These are phyloP conservation scores for Colletotrichum orbiculare DNA, from an alignment of 2,329 filamentous ascomycete genomes.

Conservation along the genomic window DNA sequence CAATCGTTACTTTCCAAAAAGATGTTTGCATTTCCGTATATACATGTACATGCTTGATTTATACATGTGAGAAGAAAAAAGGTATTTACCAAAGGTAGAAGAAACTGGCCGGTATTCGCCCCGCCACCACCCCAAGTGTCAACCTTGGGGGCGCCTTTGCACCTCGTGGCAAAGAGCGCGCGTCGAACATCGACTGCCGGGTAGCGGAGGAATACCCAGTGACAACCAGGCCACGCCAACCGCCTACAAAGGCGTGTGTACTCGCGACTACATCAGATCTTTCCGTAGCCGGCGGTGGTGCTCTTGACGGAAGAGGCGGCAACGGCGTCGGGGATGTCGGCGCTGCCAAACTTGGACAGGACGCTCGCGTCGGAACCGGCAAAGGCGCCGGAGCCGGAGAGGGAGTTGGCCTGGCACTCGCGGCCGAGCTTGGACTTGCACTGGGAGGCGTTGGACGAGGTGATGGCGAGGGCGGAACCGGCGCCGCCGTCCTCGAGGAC, in stretches of 20 bases:
- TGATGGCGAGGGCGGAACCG: slow-evolving; percentile 26
- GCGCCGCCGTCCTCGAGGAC: slow-evolving; percentile 46
- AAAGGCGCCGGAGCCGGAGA: slow-evolving; percentile 53
- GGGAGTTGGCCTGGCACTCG: slow-evolving; percentile 61
- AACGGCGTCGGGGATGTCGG: slow-evolving; percentile 47
- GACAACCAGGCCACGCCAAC: not conserved
- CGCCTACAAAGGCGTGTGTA: not conserved
- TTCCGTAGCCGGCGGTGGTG: slow-evolving; percentile 58
- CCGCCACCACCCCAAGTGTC: not conserved
- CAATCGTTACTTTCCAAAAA: not conserved
- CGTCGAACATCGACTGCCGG: slow-evolving; percentile 3
- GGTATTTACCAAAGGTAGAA: slow-evolving; percentile 9
- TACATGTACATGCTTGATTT: not conserved
- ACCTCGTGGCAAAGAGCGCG: not conserved
- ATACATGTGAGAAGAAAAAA: slow-evolving; percentile 4
- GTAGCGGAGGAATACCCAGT: not conserved
- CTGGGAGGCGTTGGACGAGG: slow-evolving; percentile 39
- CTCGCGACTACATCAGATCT: slow-evolving; percentile 43
- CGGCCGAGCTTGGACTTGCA: slow-evolving; percentile 61
- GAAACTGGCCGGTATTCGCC: not conserved
- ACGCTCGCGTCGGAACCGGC: slow-evolving; percentile 56
- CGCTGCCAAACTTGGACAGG: slow-evolving; percentile 61
- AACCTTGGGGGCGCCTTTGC: not conserved
- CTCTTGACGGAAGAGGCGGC: slow-evolving; percentile 46
- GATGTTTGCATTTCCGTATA: slow-evolving; percentile 13